These are phyloP conservation scores for Dendrobium huoshanense DNA, from an alignment of 106 monocot species.

Conservation along the genomic window DNA sequence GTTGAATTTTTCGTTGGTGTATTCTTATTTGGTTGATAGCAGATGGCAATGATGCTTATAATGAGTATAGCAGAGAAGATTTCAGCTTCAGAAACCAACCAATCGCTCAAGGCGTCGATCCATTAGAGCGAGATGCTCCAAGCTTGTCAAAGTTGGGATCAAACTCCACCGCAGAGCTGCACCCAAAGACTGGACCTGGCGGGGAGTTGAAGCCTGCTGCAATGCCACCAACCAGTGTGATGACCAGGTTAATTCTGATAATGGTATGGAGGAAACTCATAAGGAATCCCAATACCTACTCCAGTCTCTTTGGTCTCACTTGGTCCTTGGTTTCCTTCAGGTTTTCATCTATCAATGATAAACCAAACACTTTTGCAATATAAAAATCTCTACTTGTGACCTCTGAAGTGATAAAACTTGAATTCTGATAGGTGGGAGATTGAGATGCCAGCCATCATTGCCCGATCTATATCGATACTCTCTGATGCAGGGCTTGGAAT, in stretches of 20 bases:
- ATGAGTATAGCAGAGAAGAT: constrained; percentile 17
- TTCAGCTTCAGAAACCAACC: constrained; percentile 40
- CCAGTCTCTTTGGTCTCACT: constrained; percentile 39
- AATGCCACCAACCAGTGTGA: constrained; percentile 45
- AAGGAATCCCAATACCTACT: constrained; percentile 54
- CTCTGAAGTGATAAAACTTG: not conserved
- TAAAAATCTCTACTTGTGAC: not conserved
- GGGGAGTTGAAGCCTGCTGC: constrained; percentile 8
- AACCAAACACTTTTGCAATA: not conserved
- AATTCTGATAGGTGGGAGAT: constrained; percentile 17
- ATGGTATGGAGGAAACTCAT: constrained; percentile 69
- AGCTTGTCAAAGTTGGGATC: constrained; percentile 30
- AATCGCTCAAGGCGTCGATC: not conserved
- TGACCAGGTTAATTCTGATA: constrained; percentile 57
- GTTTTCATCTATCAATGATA: constrained; percentile 5
- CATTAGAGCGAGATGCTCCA: constrained; percentile 8
- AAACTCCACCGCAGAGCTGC: constrained; percentile 32
- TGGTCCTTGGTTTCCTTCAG: constrained; percentile 57
- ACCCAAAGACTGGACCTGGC: not conserved
- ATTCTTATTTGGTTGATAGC: not conserved
- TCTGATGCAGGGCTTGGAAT: constrained; percentile 61
- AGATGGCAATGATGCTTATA: constrained; percentile 6
- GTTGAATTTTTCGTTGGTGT: not conserved
- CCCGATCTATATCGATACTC: constrained; percentile 32
- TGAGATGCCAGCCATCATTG: constrained; percentile 34